These are phyloP conservation scores for Pyrus communis DNA, from an alignment of 306 rosid species.

Conservation along the genomic window DNA sequence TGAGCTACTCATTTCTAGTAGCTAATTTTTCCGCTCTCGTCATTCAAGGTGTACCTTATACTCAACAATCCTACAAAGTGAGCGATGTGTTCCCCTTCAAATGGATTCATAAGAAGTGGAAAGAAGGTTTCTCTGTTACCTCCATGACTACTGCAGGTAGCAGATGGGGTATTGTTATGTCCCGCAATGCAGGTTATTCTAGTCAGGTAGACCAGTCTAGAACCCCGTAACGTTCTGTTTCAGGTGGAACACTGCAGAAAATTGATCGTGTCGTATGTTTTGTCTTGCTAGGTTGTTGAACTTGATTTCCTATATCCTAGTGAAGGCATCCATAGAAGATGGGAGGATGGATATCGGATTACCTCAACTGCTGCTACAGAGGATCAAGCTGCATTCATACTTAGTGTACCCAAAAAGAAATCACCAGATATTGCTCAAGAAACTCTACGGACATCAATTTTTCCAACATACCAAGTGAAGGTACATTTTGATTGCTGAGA, in stretches of 20 bases:
- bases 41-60: slow-evolving; percentile 31
- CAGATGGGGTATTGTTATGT: slow-evolving; percentile 45
- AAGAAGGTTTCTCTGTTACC: slow-evolving; percentile 40
- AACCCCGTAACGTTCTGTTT: neutral
- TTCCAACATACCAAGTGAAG: slow-evolving; percentile 35
- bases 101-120: slow-evolving; percentile 45
- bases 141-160: slow-evolving; percentile 40
- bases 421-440: slow-evolving; percentile 37
- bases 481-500: slow-evolving; percentile 9
- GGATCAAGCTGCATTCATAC: slow-evolving; percentile 46
- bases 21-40: neutral
- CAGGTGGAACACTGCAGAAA: slow-evolving; percentile 7
- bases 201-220: slow-evolving; percentile 25
- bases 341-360: slow-evolving; percentile 39
- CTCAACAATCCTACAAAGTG: slow-evolving; percentile 48
- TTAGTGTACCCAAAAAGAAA: slow-evolving; percentile 34
- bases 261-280: neutral
- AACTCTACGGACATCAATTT: slow-evolving; percentile 35
- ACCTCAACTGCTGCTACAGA: slow-evolving; percentile 38
- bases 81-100: slow-evolving; percentile 43
- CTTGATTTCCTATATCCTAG: slow-evolving; percentile 42
- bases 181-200: slow-evolving; percentile 35
- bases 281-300: slow-evolving; percentile 31
- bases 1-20: neutral
- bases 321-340: slow-evolving; percentile 43